Conservation (phyloP, 768 basidiomycete species). For the Lentinus brumalis region DNA sequence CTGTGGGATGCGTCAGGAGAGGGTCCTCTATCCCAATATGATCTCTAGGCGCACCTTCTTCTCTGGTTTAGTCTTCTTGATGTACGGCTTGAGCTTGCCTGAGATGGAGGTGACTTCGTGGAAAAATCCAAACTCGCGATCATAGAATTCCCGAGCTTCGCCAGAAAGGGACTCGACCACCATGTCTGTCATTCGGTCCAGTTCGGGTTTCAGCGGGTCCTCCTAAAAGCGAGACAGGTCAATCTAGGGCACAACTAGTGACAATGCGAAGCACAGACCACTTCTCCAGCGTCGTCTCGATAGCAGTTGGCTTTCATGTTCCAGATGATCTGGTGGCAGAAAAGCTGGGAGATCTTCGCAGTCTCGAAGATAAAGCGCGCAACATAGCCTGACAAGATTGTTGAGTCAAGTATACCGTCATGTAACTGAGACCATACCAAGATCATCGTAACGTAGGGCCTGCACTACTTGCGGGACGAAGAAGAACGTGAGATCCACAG, state of each 20-base stretch:
- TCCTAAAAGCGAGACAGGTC: slow-evolving; percentile 52
- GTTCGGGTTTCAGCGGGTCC: slow-evolving; percentile 93
- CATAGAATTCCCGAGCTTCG: slow-evolving; percentile 85
- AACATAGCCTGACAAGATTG: slow-evolving; percentile 71
- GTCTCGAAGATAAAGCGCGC: slow-evolving; percentile 96
- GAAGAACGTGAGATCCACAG: slow-evolving; percentile 95
- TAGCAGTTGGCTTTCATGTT: slow-evolving; percentile 99
- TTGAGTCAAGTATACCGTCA: neutral
- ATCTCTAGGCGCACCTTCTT: slow-evolving; percentile 69
- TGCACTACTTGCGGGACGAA: slow-evolving; percentile 99
- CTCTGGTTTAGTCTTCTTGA: slow-evolving; percentile 93
- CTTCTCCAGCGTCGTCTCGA: slow-evolving; percentile 86
- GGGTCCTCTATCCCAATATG: neutral
- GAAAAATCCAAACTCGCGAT: slow-evolving; percentile 95
- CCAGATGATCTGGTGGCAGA: slow-evolving; percentile 99
- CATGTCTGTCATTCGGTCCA: slow-evolving; percentile 82
- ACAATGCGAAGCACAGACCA: slow-evolving; percentile 47
- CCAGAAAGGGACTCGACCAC: slow-evolving; percentile 89
- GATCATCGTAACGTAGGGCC: slow-evolving; percentile 85
- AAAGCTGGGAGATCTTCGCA: slow-evolving; percentile 93
- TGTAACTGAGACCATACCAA: slow-evolving; percentile 53
- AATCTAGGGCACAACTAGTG: neutral
- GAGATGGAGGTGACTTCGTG: slow-evolving; percentile 97
- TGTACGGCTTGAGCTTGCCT: slow-evolving; percentile 93
- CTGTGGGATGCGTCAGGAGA: slow-evolving; percentile 40